Conservation (phyloP, 2,329 filamentous ascomycete genomes). For the Fusarium sp. region DNA sequence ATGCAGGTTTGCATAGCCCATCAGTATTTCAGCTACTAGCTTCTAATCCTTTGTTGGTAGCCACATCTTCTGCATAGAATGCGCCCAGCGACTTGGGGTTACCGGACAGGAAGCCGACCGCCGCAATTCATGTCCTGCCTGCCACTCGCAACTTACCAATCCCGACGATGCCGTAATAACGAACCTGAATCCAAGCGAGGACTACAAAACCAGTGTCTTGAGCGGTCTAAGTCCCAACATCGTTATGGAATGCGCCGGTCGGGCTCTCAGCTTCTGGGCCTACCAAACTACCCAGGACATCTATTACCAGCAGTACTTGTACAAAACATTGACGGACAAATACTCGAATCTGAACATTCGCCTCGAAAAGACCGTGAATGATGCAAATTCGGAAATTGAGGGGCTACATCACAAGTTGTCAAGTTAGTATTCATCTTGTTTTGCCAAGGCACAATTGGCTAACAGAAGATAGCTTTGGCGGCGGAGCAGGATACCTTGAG, state of each 20-base stretch:
- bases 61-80: slow-evolving; percentile 88
- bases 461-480: slow-evolving; percentile 64
- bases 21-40: background rate
- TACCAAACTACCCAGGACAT: slow-evolving; percentile 91
- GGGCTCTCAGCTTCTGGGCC: slow-evolving; percentile 86
- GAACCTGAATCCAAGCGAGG: slow-evolving; percentile 83
- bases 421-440: slow-evolving; percentile 60
- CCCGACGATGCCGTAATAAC: slow-evolving; percentile 82
- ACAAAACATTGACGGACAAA: slow-evolving; percentile 80
- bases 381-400: slow-evolving; percentile 81
- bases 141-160: slow-evolving; percentile 75
- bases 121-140: slow-evolving; percentile 80
- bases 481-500: slow-evolving; percentile 74
- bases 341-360: slow-evolving; percentile 75
- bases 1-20: slow-evolving; percentile 74
- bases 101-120: slow-evolving; percentile 55
- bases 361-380: slow-evolving; percentile 80
- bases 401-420: slow-evolving; percentile 75
- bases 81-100: slow-evolving; percentile 77
- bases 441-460: slow-evolving; percentile 6
- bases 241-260: slow-evolving; percentile 89
- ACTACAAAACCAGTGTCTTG: slow-evolving; percentile 90
- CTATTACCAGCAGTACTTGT: slow-evolving; percentile 82
- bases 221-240: slow-evolving; percentile 85
- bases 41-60: slow-evolving; percentile 59